Base-by-base conservation (phyloP, 139 green algal species). In the Helicosporidium sp. region DNA sequence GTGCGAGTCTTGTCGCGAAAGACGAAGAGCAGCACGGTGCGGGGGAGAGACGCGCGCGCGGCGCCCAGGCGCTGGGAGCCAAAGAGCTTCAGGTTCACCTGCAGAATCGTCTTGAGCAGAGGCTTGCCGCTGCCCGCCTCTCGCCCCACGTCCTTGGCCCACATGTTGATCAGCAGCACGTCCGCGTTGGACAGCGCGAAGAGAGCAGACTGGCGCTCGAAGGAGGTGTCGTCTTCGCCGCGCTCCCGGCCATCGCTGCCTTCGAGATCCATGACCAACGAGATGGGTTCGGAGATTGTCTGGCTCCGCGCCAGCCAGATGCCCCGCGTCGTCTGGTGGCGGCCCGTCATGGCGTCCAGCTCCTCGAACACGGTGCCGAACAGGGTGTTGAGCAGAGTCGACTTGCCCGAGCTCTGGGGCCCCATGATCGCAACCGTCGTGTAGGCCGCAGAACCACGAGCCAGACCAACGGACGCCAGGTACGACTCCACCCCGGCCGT, bases 71-170 rank as follows among this genome's bases (percentile, higher is more conserved):
- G 66, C 18, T 68, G 65, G 4, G 80, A 74, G 12, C 74, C 62
- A 64, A 97, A 95, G 16, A 99, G 72, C 73, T 94, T 93, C 37
- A 97, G 58, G 68, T 96, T 95, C 26, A 97, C 88, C 72, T 95
- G 84, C 42, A 97, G 87, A 34, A 97, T 87, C 6, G 87, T 99
- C 55, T 88, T 94, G 33, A 99, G 69, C 29, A 99, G 72, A 0
- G 89, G 89, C 69, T 96, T 97, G 46, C 90, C 90, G 5, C 80
- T 70, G 6, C 82, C 89, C 25, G 84, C 65, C 62, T 95, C 89
- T n/a, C 89, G 62, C 2, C 89, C 89, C 48, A 99, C 81, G 63
- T 99, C 90, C 61, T 95, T 84, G 55, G 79, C 88, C 79, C 83
- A 97, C 49, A 99, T 84, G 69, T 99, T 99, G 42, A 99, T 73